These are phyloP conservation scores for Penicillium salamii DNA, from an alignment of 495 filamentous ascomycete genomes.

Conservation along the genomic window DNA sequence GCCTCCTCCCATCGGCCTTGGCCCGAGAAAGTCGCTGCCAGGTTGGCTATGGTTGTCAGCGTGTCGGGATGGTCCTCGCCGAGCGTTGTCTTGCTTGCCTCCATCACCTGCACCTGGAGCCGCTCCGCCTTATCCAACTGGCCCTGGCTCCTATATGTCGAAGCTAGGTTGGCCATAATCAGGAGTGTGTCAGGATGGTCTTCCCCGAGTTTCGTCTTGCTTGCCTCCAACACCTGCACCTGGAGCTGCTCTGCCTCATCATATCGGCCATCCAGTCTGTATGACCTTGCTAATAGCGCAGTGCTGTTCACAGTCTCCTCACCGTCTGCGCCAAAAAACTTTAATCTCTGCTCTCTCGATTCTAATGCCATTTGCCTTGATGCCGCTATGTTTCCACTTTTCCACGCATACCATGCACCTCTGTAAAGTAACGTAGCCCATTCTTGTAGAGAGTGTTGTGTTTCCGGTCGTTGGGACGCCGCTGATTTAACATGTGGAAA, in stretches of 20 bases:
- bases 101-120: too few relatives aligned
- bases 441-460: not conserved
- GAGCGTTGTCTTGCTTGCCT: too few relatives aligned
- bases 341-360: too few relatives aligned
- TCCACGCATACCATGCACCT: not conserved
- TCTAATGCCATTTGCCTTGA: not conserved
- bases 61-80: too few relatives aligned
- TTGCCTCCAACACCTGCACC: not conserved
- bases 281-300: constrained; percentile 2
- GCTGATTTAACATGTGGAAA: constrained; percentile 8
- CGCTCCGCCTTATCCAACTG: too few relatives aligned
- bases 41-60: too few relatives aligned
- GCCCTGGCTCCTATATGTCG: too few relatives aligned
- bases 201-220: not conserved
- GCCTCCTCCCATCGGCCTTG: not conserved
- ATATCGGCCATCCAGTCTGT: constrained; percentile 17
- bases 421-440: constrained; percentile 8
- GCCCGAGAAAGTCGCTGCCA: too few relatives aligned
- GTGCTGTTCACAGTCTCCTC: constrained; percentile 11
- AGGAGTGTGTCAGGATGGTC: not conserved
- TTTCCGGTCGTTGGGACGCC: constrained; percentile 4
- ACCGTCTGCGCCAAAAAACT: constrained; percentile 12
- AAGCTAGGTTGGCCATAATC: not conserved
- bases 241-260: constrained; percentile 17
- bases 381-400: not conserved